Base-by-base conservation (phyloP, 495 filamentous ascomycete species). In the Annulohypoxylon stygium region DNA sequence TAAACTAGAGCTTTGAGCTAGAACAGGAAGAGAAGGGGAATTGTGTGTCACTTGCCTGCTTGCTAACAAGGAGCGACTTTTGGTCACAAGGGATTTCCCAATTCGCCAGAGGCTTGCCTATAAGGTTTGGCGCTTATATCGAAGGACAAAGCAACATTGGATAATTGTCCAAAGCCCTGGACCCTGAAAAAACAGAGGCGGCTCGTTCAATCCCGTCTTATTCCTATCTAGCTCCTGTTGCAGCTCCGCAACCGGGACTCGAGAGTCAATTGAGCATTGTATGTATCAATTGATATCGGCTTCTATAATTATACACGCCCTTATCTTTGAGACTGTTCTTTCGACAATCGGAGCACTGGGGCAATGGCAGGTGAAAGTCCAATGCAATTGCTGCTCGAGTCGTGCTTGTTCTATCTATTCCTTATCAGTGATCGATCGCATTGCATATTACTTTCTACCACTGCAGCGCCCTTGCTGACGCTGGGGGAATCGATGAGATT, bases 141-240 rank as follows among this genome's bases (percentile, higher is more conserved):
- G 55, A 57, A 51, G 50, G 61, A 67, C 69, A 67, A 59, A 67
- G 64, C 45, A 25, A 45, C 36, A 25, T 41, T 60, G 36, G 48
- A 45, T 51, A 63, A 33, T 26, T 30, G 12, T 6, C 16, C 43
- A 20, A 18, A 47, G 43, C 43, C 48, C 48, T 51, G 59, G 70
- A 65, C 59, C 70, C 70, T 73, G 65, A 75, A 65, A 75, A 70
- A 51, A 75, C 61, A 71, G 64, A 51, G 62, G 60, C 60, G 69
- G 68, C 64, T 69, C 48, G 51, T 37, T 65, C 20, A 48, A 54
- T 64, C 50, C 61, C 64, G 62, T 72, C 20, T 65, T 68, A 16
- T 69, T 57, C 67, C 69, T 75, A 69, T 72, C 37, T 43, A n/a
- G 12, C 39, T 43, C 4, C 14, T 43, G 2, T n/a, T 14, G 4